A percentile compares a stretch with the other conserved stretches of the same genome.
phyloP scores from a whole-genome alignment of 306 rosid species.

The Betula pendula region DNA sequence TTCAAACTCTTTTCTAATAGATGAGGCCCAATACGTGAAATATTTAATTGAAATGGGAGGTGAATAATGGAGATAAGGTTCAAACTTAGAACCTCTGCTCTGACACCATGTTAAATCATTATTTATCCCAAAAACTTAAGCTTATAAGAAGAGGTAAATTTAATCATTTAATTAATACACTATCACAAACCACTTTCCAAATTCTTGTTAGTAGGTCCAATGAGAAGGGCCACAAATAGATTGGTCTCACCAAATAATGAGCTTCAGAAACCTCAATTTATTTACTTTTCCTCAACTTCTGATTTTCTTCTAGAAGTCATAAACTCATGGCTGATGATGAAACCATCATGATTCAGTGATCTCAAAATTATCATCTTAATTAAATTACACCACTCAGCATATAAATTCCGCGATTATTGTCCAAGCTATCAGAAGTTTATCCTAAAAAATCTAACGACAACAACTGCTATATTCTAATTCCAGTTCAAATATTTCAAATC shows the following conservation, averaged over 20 bases:
- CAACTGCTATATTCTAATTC: not conserved
- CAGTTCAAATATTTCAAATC: not conserved
- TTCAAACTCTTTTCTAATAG: too few species aligned
- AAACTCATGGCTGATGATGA: not conserved
- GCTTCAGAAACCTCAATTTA: constrained; percentile 4
- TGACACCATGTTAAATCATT: too few species aligned
- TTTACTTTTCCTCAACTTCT: not conserved
- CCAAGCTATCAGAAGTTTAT: not conserved
- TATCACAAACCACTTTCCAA: constrained; percentile 8
- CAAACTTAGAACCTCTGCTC: too few species aligned
- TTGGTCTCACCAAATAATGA: not conserved
- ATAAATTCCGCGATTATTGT: not conserved
- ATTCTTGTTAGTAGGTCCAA: not conserved
- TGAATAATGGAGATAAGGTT: too few species aligned
- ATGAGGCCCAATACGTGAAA: too few species aligned
- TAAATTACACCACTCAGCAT: not conserved
- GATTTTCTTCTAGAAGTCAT: not conserved
- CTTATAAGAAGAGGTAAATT: too few species aligned
- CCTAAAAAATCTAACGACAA: not conserved
- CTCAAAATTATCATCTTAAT: not conserved
- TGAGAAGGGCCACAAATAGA: not conserved
- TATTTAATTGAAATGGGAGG: too few species aligned
- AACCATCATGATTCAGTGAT: not conserved
- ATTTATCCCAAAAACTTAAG: too few species aligned
- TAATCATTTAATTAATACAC: too few species aligned